A percentile compares a stretch with the other conserved stretches of the same genome.
Evolutionary conservation across 148 eudicot genomes (phyloP).

Genomic region (Vaccinium corymbosum): DNA sequence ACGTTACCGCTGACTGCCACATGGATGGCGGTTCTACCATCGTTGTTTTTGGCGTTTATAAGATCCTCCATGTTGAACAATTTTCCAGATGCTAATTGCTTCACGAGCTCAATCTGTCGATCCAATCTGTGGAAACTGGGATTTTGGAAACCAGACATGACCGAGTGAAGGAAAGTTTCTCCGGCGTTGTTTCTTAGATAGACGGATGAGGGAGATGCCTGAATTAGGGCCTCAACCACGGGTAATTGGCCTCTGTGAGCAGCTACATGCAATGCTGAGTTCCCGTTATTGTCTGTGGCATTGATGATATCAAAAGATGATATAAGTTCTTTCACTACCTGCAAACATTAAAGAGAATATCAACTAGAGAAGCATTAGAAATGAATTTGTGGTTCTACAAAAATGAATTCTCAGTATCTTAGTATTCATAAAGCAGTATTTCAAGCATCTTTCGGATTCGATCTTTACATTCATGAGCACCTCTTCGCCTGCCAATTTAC

Average conservation of each 20-base stretch:
- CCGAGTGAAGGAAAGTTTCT: slow-evolving; percentile 78
- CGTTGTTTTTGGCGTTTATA: slow-evolving; percentile 48
- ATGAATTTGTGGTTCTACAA: too few relatives aligned
- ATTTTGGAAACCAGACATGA: slow-evolving; percentile 69
- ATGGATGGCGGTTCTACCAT: slow-evolving; percentile 82
- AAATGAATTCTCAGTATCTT: not conserved
- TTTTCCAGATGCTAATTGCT: slow-evolving; percentile 43
- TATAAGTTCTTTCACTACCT: slow-evolving; percentile 30
- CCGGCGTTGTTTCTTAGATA: slow-evolving; percentile 57
- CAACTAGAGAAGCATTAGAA: too few relatives aligned
- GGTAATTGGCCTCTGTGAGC: slow-evolving; percentile 78
- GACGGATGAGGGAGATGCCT: slow-evolving; percentile 57
- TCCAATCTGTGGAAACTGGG: slow-evolving; percentile 75
- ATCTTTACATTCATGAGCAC: not conserved
- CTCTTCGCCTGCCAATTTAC: not conserved
- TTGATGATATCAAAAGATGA: slow-evolving; percentile 55
- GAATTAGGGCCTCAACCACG: slow-evolving; percentile 66
- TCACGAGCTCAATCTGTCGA: slow-evolving; percentile 73
- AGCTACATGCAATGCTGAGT: slow-evolving; percentile 83
- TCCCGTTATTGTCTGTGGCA: slow-evolving; percentile 71
- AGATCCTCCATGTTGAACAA: slow-evolving; percentile 48
- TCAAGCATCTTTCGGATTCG: not conserved
- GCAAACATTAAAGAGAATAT: not conserved
- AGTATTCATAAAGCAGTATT: not conserved
- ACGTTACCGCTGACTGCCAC: slow-evolving; percentile 69